phyloP scores from a whole-genome alignment of 2,329 filamentous ascomycete genomes.

The Calonectria pseudoreteaudii region DNA sequence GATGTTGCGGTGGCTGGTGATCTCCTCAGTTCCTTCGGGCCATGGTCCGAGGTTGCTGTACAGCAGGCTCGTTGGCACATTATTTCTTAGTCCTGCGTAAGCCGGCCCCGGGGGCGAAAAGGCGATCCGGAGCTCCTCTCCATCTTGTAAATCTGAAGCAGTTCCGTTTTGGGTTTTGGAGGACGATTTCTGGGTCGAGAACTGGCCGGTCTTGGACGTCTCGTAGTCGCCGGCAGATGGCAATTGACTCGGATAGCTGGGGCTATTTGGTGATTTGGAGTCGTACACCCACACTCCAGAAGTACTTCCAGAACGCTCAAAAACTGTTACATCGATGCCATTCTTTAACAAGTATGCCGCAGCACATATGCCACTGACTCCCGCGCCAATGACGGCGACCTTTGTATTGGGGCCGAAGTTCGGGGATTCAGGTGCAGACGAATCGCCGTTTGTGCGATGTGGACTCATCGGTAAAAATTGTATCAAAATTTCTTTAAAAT shows the following conservation, averaged over 20 bases:
- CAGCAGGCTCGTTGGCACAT: slow-evolving; percentile 74
- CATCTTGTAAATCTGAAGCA: background rate
- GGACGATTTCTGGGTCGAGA: background rate
- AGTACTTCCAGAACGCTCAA: slow-evolving; percentile 48
- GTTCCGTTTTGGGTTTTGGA: background rate
- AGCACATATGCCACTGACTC: slow-evolving; percentile 53
- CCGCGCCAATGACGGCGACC: slow-evolving; percentile 55
- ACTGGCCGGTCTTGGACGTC: slow-evolving; percentile 25
- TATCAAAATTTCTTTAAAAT: background rate
- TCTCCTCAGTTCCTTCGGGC: slow-evolving; percentile 69
- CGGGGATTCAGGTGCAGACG: background rate
- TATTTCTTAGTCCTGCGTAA: slow-evolving; percentile 74
- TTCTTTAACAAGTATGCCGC: slow-evolving; percentile 52
- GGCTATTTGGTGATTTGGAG: slow-evolving; percentile 42
- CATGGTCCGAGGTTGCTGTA: slow-evolving; percentile 60
- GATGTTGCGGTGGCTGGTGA: slow-evolving; percentile 67
- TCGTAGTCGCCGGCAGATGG: slow-evolving; percentile 45
- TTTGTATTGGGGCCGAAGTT: slow-evolving; percentile 26
- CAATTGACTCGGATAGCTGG: slow-evolving; percentile 47
- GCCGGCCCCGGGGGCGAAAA: slow-evolving; percentile 58
- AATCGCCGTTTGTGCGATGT: slow-evolving; percentile 18
- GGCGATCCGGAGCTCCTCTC: slow-evolving; percentile 12
- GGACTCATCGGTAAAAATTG: slow-evolving; percentile 27
- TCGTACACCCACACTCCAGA: slow-evolving; percentile 56
- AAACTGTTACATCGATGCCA: slow-evolving; percentile 51